Evolutionary conservation across 306 rosid genomes (phyloP), one percentile per base, ranked within the genome.

Genomic region (Vicia faba): DNA sequence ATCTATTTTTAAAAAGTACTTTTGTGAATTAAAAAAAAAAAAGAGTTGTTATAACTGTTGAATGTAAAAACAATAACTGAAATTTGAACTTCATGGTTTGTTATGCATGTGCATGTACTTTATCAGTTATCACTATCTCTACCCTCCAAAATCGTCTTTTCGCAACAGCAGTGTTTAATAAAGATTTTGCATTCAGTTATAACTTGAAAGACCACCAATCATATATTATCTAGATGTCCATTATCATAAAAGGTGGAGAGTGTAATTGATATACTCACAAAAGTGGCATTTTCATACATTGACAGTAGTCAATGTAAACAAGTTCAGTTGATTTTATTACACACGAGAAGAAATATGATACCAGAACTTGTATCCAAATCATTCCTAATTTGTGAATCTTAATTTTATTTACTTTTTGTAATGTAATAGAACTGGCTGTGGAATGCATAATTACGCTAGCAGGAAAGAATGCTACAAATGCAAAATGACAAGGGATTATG

Each of bases 361-460:
- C 43, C 9, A 59, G 15, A 20, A 41, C 40, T 43, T 16, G 14
- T 18, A 69, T 77, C 31, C 61, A 50, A 69, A 11, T 58, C 48
- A 7, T 62, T 41, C 36, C 53, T 50, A 18, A 58, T 45, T 41
- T 66, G 36, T 31, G 45, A 45, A 69, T 55, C 51, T 73, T 28
- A 29, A 12, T 64, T 76, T 46, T 39, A 31, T 58, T 45, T 54
- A 51, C 31, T 65, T 25, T 15, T 65, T 66, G 12, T 74, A 28
- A 60, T 80, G 57, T 13, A 20, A 64, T 84, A 95, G 98, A 74
- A 56, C 26, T 58, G 98, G 91, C 65, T 95, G 99, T 72, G 97
- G 95, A 79, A 75, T 81, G 50, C 99, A 90, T 78, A 95, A 95
- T 66, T 95, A 90, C 33, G 99, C 99, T 28, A 84, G 87, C 85